Conservation (phyloP, 768 basidiomycete species). For the Crucibulum laeve region DNA sequence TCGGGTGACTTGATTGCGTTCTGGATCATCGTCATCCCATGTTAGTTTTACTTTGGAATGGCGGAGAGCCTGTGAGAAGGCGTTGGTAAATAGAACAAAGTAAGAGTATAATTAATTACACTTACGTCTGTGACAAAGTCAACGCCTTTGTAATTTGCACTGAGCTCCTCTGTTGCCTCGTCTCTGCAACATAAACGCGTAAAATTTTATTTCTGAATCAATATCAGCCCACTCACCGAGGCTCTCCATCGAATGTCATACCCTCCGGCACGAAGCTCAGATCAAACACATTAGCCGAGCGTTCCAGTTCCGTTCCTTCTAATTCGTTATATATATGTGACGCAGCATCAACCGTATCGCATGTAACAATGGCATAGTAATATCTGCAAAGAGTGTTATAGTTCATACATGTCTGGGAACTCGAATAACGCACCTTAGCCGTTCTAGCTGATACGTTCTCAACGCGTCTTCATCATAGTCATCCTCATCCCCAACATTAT, state of each 20-base stretch:
- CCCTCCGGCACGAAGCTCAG: conserved; percentile 90
- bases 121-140: conserved; percentile 93
- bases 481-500: conserved; percentile 62
- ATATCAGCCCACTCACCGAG: conserved; percentile 41
- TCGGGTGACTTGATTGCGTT: conserved; percentile 76
- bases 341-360: conserved; percentile 74
- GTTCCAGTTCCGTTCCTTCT: conserved; percentile 93
- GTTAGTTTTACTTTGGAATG: conserved; percentile 98
- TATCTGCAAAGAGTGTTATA: conserved; percentile 49
- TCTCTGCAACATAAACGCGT: conserved; percentile 49
- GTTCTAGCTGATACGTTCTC: conserved; percentile 88
- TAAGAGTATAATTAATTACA: conserved; percentile 5
- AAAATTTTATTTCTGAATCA: not conserved
- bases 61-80: conserved; percentile 69
- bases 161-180: conserved; percentile 68
- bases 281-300: conserved; percentile 94
- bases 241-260: conserved; percentile 80
- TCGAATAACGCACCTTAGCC: conserved; percentile 63
- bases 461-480: conserved; percentile 88
- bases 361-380: conserved; percentile 92
- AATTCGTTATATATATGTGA: conserved; percentile 79
- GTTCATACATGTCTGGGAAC: conserved; percentile 2
- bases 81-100: not conserved
- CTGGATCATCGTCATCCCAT: conserved; percentile 97
- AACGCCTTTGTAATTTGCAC: conserved; percentile 60